Evolutionary conservation across 202 grass and related monocot genomes (phyloP), one percentile per base, ranked within the genome.

Genomic region (Saccharum hybrid): DNA sequence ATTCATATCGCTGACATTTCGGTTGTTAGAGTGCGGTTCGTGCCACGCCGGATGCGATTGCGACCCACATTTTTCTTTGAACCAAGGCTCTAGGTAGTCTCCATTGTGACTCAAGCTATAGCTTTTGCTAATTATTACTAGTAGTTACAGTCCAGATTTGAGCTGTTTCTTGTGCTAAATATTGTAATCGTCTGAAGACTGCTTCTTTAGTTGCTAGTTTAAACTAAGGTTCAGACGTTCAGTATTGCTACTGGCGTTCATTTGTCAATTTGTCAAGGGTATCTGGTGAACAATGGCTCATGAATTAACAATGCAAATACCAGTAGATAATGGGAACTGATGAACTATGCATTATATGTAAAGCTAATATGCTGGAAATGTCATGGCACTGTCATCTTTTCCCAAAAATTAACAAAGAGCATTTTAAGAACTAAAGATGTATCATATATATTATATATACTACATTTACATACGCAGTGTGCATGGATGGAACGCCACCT

Each of bases 401-500:
- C 21, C 56, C 56, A 70, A 43, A 70, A 42, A 70, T 23, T 23
- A n/a, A 23, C 5, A 11, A 11, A 10, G 13, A 19, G 66, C 38
- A 12, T 23, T 70, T 11, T 81, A 15, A 56, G 54, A 56, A 56
- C 16, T 56, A 56, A n/a, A 56, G 18, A 56, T 37, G 1, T 37
- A 28, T 28, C 28, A 28, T 28, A 28, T 28, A 28, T 1, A 28
- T 28, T 28, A 28, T 28, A 28, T 28, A 28, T 28, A 28, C 28
- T 28, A 28, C 28, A 28, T 28, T 28, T 28, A 28, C 28, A 28
- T 28, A 28, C 28, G 8, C 90, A 98, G 96, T 95, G 71, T 98
- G 96, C 54, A 85, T 93, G 91, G 96, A 98, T 74, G 96, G 96
- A 64, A 95, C 85, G 15, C 82, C 91, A 15, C 81, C 87, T 3